Evolutionary conservation across 352 stramenopile species (phyloP), one percentile per base, ranked within the genome.

Genomic region (Phytopythium sindhum): DNA sequence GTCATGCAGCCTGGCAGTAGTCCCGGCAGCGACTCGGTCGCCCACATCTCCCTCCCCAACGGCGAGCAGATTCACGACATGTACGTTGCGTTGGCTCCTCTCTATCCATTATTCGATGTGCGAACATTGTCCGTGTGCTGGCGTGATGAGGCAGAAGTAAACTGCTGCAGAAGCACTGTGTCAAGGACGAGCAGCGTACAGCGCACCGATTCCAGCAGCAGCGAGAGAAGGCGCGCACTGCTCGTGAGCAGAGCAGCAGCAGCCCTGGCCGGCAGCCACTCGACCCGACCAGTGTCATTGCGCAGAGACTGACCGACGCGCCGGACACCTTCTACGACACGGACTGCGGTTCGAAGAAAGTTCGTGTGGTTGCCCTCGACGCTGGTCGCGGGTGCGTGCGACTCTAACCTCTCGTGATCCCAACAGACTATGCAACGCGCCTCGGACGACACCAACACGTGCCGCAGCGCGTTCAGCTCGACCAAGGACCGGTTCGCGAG

Each of bases 31-130:
- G 54, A 29, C 14, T 47, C 29, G 29, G 59, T 75, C 19, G 60
- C 70, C 23, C 80, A 74, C 56, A 86, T 89, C 54, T 84, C 72
- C 23, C 55, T 89, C 21, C 81, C 79, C 10, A 89, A 85, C 41
- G 81, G 79, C 51, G 79, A 90, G 31, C 77, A 88, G 64, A 89
- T 90, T 64, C 77, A 88, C 69, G 79, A 90, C 51, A 90, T 90
- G 77, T 88, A 67, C 63, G 72, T 64, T 14, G 45, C 6, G 4
- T 19, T 55, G 7, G 7, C 19, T 8, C 9, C 42, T 48, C 5
- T 19, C 41, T 1, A 2, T 47, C 4, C 15, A 4, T 23, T 7
- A 4, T 9, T 19, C 41, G 21, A 23, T 7, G 2, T 19, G 21
- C 15, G n/a, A n/a, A 47, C 41, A 23, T 23, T 39, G 1, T 39